phyloP scores from a whole-genome alignment of 371 early-diverging fungal species.

The Rhizopus delemar region DNA sequence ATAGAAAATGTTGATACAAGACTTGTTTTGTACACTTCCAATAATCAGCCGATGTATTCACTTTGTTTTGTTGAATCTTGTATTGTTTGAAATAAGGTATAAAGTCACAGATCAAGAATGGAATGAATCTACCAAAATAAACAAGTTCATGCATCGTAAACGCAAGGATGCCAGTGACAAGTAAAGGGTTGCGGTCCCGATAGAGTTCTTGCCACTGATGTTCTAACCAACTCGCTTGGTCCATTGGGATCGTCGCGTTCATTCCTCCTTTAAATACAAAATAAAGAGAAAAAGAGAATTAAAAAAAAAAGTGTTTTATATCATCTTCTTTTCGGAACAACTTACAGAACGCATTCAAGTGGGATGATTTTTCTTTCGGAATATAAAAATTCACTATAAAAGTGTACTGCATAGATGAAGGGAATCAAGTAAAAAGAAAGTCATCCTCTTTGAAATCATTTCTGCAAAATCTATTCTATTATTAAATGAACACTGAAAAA shows the following conservation, averaged over 20 bases:
- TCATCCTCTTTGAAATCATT: too few relatives aligned
- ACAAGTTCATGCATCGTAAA: constrained; percentile 77
- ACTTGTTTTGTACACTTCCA: constrained; percentile 78
- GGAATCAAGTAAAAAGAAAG: too few relatives aligned
- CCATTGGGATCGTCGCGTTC: constrained; percentile 8
- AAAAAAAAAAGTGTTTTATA: too few relatives aligned
- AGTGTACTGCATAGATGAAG: too few relatives aligned
- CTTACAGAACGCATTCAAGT: too few relatives aligned
- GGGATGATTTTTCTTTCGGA: too few relatives aligned
- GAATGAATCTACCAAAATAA: constrained; percentile 79
- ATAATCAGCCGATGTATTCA: constrained; percentile 64
- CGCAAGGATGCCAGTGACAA: constrained; percentile 66
- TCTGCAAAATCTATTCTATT: too few relatives aligned
- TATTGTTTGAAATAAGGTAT: constrained; percentile 77
- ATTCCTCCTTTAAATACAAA: background rate
- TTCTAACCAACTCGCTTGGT: constrained; percentile 18
- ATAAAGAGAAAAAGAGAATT: too few relatives aligned
- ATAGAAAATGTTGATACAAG: constrained; percentile 70
- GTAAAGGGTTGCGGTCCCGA: constrained; percentile 67
- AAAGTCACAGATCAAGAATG: constrained; percentile 70
- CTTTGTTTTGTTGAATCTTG: constrained; percentile 83
- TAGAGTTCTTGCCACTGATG: constrained; percentile 62
- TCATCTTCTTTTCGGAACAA: too few relatives aligned
- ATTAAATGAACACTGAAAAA: too few relatives aligned
- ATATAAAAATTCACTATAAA: too few relatives aligned